Percentiles rank a stretch among this genome's conserved stretches.
Evolutionary conservation across 108 stramenopile species (phyloP).

Genomic region (Pelagomonas calceolata): DNA sequence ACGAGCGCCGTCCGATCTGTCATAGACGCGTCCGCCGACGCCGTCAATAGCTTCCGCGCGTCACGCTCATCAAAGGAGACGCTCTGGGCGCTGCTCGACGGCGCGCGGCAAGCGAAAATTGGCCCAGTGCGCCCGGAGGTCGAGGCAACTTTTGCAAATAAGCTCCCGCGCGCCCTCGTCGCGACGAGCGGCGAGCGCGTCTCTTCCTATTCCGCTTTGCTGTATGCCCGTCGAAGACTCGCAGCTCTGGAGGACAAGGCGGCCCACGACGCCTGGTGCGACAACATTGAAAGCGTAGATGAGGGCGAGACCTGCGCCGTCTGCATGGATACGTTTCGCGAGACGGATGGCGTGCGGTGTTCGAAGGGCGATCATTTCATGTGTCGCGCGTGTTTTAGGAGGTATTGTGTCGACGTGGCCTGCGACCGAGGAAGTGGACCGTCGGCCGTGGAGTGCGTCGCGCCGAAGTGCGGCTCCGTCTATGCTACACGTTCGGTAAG

Average conservation of each 20-base stretch:
- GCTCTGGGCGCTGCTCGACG: background rate
- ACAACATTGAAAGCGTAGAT: background rate
- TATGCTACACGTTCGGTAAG: slow-evolving; percentile 8
- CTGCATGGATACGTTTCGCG: background rate
- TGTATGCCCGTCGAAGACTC: background rate
- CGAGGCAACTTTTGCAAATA: too few relatives aligned
- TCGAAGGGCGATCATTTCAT: background rate
- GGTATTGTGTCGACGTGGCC: background rate
- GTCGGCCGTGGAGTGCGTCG: background rate
- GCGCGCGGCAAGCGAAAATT: background rate
- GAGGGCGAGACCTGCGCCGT: background rate
- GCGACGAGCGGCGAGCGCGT: background rate
- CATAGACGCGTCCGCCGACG: background rate
- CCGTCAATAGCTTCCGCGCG: background rate
- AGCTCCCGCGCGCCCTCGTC: background rate
- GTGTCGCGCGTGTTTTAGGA: background rate
- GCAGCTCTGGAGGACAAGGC: background rate
- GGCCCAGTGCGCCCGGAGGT: too few relatives aligned
- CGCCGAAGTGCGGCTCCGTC: slow-evolving; percentile 9
- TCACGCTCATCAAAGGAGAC: background rate
- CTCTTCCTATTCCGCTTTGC: background rate
- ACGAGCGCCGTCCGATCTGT: background rate
- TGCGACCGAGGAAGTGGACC: background rate
- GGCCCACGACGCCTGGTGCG: background rate
- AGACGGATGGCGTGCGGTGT: background rate